Percentiles rank a stretch among this genome's conserved stretches.
Evolutionary conservation across 108 stramenopile genomes (phyloP).

Genomic region (Cyclostephanos tholiformis): DNA sequence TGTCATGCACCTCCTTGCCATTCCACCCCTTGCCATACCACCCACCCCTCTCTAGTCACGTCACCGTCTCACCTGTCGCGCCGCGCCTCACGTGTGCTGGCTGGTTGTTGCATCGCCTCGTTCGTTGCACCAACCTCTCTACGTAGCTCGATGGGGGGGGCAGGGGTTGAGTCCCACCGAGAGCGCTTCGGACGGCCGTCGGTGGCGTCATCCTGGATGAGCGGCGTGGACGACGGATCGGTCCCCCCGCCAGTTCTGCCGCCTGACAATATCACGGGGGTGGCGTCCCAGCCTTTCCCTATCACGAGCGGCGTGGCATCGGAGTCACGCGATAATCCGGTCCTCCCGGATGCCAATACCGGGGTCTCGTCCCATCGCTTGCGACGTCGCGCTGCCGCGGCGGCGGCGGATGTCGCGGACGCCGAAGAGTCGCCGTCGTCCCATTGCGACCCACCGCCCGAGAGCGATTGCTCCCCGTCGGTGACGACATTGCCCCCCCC

Average conservation of each 20-base stretch:
- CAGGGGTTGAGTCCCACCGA: conserved; percentile 87
- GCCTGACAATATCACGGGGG: conserved; percentile 64
- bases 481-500: conserved; percentile 56
- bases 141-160: too few relatives aligned
- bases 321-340: too few relatives aligned
- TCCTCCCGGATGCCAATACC: conserved; percentile 47
- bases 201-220: conserved; percentile 31
- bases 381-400: conserved; percentile 53
- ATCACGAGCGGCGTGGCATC: conserved; percentile 62
- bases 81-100: too few relatives aligned
- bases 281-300: conserved; percentile 79
- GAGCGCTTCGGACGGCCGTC: conserved; percentile 39
- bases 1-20: too few relatives aligned
- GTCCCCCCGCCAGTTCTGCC: too few relatives aligned
- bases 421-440: conserved; percentile 55
- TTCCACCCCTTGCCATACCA: too few relatives aligned
- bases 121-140: too few relatives aligned
- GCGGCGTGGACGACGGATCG: conserved; percentile 30
- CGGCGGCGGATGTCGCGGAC: too few relatives aligned
- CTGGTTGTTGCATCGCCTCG: too few relatives aligned
- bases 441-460: conserved; percentile 59
- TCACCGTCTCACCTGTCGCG: too few relatives aligned
- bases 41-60: too few relatives aligned
- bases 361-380: conserved; percentile 96
- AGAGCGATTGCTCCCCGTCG: conserved; percentile 58